These are phyloP conservation scores for Cryptococcus hybrid DNA, from an alignment of 1,284 basidiomycete genomes.

Conservation along the genomic window DNA sequence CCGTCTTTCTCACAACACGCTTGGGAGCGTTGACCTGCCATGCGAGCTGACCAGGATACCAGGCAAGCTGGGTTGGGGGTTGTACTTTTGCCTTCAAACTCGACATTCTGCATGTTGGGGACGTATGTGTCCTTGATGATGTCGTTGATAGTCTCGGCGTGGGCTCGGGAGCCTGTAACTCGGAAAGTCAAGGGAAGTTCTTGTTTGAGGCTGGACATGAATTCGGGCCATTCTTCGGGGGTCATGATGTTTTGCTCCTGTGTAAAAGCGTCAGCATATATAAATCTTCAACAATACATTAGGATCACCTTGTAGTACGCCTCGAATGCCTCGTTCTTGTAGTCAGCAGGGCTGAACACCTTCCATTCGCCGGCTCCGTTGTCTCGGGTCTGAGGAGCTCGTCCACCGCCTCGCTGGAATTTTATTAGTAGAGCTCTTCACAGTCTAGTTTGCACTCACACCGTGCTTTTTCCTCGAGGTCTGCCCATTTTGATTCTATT, in stretches of 20 bases:
- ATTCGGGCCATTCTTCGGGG: conserved; percentile 60
- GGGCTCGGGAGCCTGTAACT: conserved; percentile 79
- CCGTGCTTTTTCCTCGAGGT: neutral
- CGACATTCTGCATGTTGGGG: conserved; percentile 69
- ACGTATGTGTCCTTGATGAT: conserved; percentile 74
- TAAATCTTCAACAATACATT: neutral
- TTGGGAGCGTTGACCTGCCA: conserved; percentile 97
- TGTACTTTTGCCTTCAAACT: conserved; percentile 65
- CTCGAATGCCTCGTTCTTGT: conserved; percentile 67
- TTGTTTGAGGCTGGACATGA: conserved; percentile 65
- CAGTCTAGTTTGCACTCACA: neutral
- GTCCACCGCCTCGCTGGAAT: neutral
- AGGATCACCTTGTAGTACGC: conserved; percentile 52
- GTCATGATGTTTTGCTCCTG: neutral
- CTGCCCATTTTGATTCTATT: neutral
- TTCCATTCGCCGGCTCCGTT: conserved; percentile 19
- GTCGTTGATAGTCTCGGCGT: conserved; percentile 68
- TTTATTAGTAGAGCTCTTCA: neutral
- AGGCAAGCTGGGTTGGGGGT: conserved; percentile 81
- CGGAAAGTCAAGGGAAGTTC: conserved; percentile 94
- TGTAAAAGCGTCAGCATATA: neutral
- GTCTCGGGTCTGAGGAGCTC: neutral
- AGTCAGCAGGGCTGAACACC: conserved; percentile 19
- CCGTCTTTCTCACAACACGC: conserved; percentile 79
- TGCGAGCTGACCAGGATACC: conserved; percentile 91